Evolutionary conservation across 2,329 filamentous ascomycete genomes (phyloP).

Genomic region (Pseudocercospora pini-densiflorae): DNA sequence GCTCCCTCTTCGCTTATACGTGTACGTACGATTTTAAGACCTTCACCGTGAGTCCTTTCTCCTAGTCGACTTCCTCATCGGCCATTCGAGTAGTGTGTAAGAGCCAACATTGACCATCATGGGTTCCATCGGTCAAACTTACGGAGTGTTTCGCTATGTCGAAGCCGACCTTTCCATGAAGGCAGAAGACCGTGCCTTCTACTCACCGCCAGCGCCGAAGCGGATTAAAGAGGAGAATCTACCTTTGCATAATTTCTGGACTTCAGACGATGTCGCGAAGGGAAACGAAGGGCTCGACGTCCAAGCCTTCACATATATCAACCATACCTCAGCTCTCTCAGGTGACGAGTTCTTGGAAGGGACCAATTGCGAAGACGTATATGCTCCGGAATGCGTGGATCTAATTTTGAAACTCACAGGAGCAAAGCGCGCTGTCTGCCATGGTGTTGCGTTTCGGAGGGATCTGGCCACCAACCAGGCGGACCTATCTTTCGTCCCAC

Average conservation of each 20-base stretch:
- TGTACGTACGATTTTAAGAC: background rate
- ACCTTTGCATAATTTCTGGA: slow-evolving; percentile 23
- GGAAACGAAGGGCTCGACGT: slow-evolving; percentile 23
- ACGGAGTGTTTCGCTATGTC: slow-evolving; percentile 24
- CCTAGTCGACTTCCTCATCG: background rate
- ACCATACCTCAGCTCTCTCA: slow-evolving; percentile 16
- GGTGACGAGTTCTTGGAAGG: slow-evolving; percentile 20
- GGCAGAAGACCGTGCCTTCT: slow-evolving; percentile 23
- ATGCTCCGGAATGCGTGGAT: slow-evolving; percentile 20
- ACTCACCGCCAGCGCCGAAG: slow-evolving; percentile 20
- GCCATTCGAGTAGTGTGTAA: background rate
- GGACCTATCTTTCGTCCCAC: slow-evolving; percentile 16
- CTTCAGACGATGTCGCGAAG: slow-evolving; percentile 16
- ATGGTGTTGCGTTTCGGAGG: slow-evolving; percentile 22
- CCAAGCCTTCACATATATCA: slow-evolving; percentile 24
- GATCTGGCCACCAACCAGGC: slow-evolving; percentile 15
- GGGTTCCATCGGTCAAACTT: background rate
- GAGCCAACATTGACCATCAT: background rate
- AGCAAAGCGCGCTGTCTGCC: slow-evolving; percentile 20
- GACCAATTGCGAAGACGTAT: slow-evolving; percentile 22
- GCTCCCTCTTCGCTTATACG: background rate
- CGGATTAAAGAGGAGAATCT: slow-evolving; percentile 18
- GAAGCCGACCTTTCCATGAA: slow-evolving; percentile 24
- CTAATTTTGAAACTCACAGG: slow-evolving; percentile 25
- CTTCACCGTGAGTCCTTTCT: background rate